These are phyloP conservation scores for Rhytidhysteron rufulum DNA, from an alignment of 2,329 filamentous ascomycete species.

Conservation along the genomic window DNA sequence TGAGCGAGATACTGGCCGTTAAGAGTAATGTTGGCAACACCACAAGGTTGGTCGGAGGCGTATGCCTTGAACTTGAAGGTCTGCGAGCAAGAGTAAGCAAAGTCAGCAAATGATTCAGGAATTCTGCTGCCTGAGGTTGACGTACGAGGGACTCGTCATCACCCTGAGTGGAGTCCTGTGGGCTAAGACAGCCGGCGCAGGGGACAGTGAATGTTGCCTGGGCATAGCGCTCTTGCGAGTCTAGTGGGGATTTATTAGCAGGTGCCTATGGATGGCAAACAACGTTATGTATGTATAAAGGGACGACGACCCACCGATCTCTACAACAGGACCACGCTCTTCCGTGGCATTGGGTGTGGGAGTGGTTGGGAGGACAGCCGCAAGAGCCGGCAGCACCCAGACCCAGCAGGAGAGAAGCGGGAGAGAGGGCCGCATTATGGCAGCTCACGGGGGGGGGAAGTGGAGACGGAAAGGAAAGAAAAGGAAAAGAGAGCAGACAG, in stretches of 20 bases:
- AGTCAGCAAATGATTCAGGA: slow-evolving; percentile 10
- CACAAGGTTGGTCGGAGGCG: slow-evolving; percentile 34
- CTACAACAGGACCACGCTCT: slow-evolving; percentile 15
- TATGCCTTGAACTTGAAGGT: slow-evolving; percentile 40
- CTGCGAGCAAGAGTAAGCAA: slow-evolving; percentile 30
- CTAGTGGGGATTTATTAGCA: slow-evolving; percentile 23
- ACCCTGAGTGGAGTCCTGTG: slow-evolving; percentile 29
- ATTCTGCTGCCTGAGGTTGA: slow-evolving; percentile 31
- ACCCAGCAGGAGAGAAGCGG: slow-evolving; percentile 28
- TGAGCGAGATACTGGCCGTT: slow-evolving; percentile 38
- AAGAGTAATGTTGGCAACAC: slow-evolving; percentile 40
- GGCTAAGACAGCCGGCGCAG: slow-evolving; percentile 41
- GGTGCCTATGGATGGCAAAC: slow-evolving; percentile 29
- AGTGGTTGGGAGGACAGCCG: slow-evolving; percentile 20
- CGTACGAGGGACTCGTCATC: slow-evolving; percentile 41
- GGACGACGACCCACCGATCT: slow-evolving; percentile 22
- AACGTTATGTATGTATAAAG: slow-evolving; percentile 21
- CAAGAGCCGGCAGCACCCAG: slow-evolving; percentile 24
- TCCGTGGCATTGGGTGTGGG: slow-evolving; percentile 4
- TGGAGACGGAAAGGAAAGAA: slow-evolving; percentile 9
- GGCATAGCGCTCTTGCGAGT: slow-evolving; percentile 30
- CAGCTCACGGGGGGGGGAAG: slow-evolving; percentile 5
- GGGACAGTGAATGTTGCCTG: slow-evolving; percentile 42
- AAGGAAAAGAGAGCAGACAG: slow-evolving; percentile 13
- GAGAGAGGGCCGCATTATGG: slow-evolving; percentile 27